These are phyloP conservation scores for Cyberlindnera amylophila DNA, from an alignment of 805 yeast species.

Conservation along the genomic window DNA sequence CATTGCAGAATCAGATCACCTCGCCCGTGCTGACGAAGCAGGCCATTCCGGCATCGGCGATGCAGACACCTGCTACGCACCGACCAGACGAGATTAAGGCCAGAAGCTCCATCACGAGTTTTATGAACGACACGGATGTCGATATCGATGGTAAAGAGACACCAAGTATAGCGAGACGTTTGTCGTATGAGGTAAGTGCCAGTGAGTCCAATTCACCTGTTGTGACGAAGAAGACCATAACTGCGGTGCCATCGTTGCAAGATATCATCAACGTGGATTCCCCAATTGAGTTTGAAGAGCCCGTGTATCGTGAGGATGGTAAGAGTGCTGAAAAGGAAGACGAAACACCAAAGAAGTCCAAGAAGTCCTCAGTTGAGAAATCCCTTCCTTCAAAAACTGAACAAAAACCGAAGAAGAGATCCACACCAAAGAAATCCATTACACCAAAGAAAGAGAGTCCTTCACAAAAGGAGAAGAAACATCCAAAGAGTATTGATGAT, in stretches of 20 bases:
- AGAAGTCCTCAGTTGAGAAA: no score
- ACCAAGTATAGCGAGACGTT: slow-evolving; percentile 32
- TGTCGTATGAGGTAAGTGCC: slow-evolving; percentile 22
- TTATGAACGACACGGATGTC: slow-evolving; percentile 45
- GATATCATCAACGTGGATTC: slow-evolving; percentile 16
- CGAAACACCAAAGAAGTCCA: not conserved
- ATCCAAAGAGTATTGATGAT: slow-evolving; percentile 3
- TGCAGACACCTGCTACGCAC: slow-evolving; percentile 7
- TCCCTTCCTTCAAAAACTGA: no score
- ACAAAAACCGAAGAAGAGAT: no score
- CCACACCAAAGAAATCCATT: not conserved
- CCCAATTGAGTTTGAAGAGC: slow-evolving; percentile 16
- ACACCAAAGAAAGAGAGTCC: not conserved
- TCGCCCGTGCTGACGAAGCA: slow-evolving; percentile 13
- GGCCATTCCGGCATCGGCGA: not conserved
- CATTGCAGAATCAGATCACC: slow-evolving; percentile 4
- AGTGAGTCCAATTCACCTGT: slow-evolving; percentile 27
- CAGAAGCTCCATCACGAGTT: slow-evolving; percentile 23
- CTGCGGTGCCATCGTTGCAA: slow-evolving; percentile 18
- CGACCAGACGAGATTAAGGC: slow-evolving; percentile 17
- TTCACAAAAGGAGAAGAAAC: not conserved
- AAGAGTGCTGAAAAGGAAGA: not conserved
- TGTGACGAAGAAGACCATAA: slow-evolving; percentile 18
- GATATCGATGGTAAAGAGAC: slow-evolving; percentile 40
- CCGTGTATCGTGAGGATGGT: slow-evolving; percentile 8